Conservation (phyloP, 768 basidiomycete species). For the Amanita subjunquillea region DNA sequence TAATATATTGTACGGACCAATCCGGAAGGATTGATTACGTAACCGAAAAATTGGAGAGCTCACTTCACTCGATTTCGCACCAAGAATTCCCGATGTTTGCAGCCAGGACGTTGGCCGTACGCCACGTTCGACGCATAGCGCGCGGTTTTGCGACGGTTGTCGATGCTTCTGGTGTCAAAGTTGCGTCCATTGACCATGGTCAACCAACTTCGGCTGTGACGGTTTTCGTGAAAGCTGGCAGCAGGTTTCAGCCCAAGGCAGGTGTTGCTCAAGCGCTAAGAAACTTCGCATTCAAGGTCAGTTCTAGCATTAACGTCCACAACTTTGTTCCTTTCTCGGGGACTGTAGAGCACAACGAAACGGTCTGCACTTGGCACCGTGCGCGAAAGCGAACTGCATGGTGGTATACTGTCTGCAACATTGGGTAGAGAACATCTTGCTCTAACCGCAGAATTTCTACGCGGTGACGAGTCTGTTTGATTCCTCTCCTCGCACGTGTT, state of each 20-base stretch:
- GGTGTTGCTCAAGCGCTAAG: conserved; percentile 92
- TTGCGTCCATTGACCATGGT: conserved; percentile 75
- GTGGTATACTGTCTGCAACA: conserved; percentile 80
- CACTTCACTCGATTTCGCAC: conserved; percentile 12
- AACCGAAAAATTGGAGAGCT: conserved; percentile 14
- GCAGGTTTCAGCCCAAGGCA: conserved; percentile 77
- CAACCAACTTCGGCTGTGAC: conserved; percentile 82
- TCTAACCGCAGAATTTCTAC: conserved; percentile 89
- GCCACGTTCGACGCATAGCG: conserved; percentile 44
- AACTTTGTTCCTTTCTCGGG: not conserved
- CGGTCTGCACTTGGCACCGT: conserved; percentile 86
- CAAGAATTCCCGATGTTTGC: conserved; percentile 43
- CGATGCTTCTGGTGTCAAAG: conserved; percentile 73
- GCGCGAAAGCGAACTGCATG: conserved; percentile 88
- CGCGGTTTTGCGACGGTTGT: conserved; percentile 79
- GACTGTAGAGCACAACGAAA: conserved; percentile 64
- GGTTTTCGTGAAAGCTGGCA: conserved; percentile 87
- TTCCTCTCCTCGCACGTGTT: not conserved
- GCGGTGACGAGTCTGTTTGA: conserved; percentile 85
- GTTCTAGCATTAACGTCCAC: conserved; percentile 13
- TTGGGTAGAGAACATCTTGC: conserved; percentile 86
- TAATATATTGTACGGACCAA: conserved; percentile 10
- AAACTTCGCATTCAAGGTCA: conserved; percentile 98
- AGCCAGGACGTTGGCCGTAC: conserved; percentile 48
- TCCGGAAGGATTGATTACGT: conserved; percentile 18